These are phyloP conservation scores for Diaporthe nobilis DNA, from an alignment of 2,329 filamentous ascomycete genomes.

Conservation along the genomic window DNA sequence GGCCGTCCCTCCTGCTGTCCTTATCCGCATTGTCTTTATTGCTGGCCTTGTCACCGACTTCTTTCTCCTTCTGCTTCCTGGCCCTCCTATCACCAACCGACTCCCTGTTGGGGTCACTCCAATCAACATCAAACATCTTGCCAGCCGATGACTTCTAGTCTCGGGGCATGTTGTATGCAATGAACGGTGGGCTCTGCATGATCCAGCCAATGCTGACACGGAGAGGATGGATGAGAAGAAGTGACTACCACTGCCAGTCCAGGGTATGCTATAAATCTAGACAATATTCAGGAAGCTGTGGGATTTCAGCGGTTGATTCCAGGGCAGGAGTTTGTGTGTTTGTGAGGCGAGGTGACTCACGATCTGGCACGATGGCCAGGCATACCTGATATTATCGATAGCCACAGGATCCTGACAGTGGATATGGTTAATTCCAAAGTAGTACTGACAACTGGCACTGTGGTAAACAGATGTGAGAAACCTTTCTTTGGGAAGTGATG, in stretches of 20 bases:
- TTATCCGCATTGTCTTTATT: conserved; percentile 40
- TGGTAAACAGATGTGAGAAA: background rate
- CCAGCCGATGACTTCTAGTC: conserved; percentile 33
- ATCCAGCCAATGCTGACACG: background rate
- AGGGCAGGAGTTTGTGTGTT: background rate
- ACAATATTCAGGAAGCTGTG: background rate
- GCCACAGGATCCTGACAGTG: background rate
- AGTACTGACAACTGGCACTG: background rate
- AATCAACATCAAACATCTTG: conserved; percentile 71
- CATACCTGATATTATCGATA: background rate
- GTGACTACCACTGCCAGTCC: background rate
- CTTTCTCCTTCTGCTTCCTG: conserved; percentile 61
- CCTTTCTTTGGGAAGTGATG: background rate
- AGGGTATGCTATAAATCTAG: background rate
- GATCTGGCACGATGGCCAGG: background rate
- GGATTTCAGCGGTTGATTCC: background rate
- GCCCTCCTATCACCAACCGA: conserved; percentile 66
- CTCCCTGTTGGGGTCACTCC: conserved; percentile 69
- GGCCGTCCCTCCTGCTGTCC: conserved; percentile 48
- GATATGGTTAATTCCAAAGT: background rate
- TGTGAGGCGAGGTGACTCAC: background rate
- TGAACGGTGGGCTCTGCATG: background rate
- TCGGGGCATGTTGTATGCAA: conserved; percentile 19
- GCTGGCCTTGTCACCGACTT: conserved; percentile 47
- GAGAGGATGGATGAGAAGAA: background rate